Conservation (phyloP, 2,329 filamentous ascomycete species). For the Fonsecaea pedrosoi region DNA sequence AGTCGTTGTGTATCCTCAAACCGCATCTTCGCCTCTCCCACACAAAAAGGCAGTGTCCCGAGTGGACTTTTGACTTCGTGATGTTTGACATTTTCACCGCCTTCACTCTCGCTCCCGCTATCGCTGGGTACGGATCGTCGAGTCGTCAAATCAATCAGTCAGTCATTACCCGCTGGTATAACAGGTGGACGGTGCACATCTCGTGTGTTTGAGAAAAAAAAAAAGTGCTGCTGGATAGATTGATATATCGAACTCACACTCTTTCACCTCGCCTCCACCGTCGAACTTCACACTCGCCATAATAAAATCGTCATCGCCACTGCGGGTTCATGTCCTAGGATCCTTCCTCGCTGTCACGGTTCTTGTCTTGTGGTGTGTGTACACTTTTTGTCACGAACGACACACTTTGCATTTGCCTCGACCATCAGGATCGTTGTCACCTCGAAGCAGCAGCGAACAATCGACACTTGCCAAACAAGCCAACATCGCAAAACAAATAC, state of each 20-base stretch:
- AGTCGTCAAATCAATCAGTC: no score
- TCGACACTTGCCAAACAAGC: neutral
- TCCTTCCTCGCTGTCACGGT: no score
- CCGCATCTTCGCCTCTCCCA: neutral
- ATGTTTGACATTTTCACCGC: conserved; percentile 15
- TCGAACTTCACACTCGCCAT: no score
- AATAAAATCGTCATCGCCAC: no score
- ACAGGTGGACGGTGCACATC: no score
- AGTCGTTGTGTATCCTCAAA: conserved; percentile 22
- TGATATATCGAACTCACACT: no score
- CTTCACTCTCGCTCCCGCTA: neutral
- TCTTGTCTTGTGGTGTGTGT: no score
- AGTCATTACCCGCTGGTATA: no score
- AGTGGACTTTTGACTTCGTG: neutral
- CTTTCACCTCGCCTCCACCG: no score
- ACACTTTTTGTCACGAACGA: neutral
- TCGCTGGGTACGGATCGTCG: neutral
- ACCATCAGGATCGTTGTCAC: neutral
- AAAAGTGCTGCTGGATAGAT: no score
- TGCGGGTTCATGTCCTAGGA: no score
- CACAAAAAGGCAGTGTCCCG: neutral
- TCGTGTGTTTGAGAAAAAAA: no score
- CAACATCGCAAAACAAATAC: neutral
- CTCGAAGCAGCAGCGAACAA: neutral
- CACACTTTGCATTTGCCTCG: neutral